Conservation (phyloP, 306 rosid species). For the Gastrolobium bilobum region DNA sequence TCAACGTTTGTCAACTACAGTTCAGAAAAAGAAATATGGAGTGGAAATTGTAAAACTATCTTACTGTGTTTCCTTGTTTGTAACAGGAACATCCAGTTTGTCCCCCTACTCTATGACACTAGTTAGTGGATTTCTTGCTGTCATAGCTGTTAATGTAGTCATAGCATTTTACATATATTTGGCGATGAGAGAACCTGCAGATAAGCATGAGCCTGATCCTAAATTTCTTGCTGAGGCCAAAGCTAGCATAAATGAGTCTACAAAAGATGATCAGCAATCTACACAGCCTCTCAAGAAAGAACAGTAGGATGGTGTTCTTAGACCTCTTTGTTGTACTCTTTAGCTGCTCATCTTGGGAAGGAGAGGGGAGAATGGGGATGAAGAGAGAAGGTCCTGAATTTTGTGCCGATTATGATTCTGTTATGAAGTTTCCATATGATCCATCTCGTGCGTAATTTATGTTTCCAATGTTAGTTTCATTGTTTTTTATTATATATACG, state of each 20-base stretch:
- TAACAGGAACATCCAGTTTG: slow-evolving; percentile 68
- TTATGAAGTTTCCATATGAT: slow-evolving; percentile 36
- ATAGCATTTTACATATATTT: slow-evolving; percentile 80
- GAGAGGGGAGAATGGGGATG: slow-evolving; percentile 45
- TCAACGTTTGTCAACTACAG: not conserved
- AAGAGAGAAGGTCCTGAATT: slow-evolving; percentile 52
- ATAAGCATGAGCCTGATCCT: slow-evolving; percentile 84
- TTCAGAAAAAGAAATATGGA: not conserved
- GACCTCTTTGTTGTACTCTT: slow-evolving; percentile 34
- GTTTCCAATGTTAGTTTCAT: slow-evolving; percentile 40
- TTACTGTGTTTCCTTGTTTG: slow-evolving; percentile 26
- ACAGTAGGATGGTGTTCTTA: slow-evolving; percentile 55
- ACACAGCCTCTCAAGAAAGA: slow-evolving; percentile 67
- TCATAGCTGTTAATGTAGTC: slow-evolving; percentile 83
- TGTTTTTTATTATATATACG: slow-evolving; percentile 27
- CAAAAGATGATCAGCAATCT: slow-evolving; percentile 56
- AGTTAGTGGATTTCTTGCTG: slow-evolving; percentile 91
- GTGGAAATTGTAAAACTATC: slow-evolving; percentile 25
- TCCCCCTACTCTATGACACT: slow-evolving; percentile 81
- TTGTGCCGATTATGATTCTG: slow-evolving; percentile 36
- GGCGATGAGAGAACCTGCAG: slow-evolving; percentile 91
- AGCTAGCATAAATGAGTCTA: slow-evolving; percentile 71
- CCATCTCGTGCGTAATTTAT: slow-evolving; percentile 36
- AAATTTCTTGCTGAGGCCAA: slow-evolving; percentile 82
- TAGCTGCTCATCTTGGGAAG: slow-evolving; percentile 30